Conservation (phyloP, 1,139 yeast species). For the Blastobotrys ciferrii region DNA sequence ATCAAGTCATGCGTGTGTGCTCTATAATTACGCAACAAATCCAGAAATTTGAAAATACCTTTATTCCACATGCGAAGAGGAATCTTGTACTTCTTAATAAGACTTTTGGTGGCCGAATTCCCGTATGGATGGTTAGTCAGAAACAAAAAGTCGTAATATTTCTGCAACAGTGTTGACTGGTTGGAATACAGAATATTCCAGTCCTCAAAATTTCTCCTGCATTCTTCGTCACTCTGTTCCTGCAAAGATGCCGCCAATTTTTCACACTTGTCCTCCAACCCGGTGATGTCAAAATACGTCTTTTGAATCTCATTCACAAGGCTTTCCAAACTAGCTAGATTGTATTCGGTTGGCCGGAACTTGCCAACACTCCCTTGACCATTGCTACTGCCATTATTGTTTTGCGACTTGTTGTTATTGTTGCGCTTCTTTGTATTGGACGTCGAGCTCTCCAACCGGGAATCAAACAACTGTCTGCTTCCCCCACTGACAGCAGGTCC, state of each 20-base stretch:
- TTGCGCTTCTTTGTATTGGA: constrained; percentile 1
- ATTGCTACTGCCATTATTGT: constrained; percentile 1
- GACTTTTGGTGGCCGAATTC: constrained; percentile 24
- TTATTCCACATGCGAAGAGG: constrained; percentile 36
- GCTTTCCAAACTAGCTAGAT: constrained; percentile 3
- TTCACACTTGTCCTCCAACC: constrained; percentile 27
- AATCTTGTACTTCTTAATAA: constrained; percentile 33
- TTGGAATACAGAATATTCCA: constrained; percentile 25
- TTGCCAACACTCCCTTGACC: neutral
- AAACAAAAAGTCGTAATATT: constrained; percentile 33
- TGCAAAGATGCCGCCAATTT: constrained; percentile 18
- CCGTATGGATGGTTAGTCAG: constrained; percentile 32
- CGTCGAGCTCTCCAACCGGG: neutral
- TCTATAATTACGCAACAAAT: constrained; percentile 27
- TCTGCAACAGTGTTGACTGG: constrained; percentile 29
- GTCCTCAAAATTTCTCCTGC: neutral
- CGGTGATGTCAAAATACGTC: constrained; percentile 28
- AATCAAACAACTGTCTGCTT: constrained; percentile 11
- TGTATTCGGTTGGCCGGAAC: constrained; percentile 6
- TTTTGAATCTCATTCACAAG: constrained; percentile 24
- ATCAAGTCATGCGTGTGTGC: constrained; percentile 30
- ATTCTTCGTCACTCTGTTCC: constrained; percentile 18
- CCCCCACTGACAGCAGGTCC: constrained; percentile 7
- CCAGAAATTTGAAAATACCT: constrained; percentile 34
- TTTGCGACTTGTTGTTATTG: neutral